Evolutionary conservation across 139 green algal genomes (phyloP).

Genomic region (Closterium sp.): DNA sequence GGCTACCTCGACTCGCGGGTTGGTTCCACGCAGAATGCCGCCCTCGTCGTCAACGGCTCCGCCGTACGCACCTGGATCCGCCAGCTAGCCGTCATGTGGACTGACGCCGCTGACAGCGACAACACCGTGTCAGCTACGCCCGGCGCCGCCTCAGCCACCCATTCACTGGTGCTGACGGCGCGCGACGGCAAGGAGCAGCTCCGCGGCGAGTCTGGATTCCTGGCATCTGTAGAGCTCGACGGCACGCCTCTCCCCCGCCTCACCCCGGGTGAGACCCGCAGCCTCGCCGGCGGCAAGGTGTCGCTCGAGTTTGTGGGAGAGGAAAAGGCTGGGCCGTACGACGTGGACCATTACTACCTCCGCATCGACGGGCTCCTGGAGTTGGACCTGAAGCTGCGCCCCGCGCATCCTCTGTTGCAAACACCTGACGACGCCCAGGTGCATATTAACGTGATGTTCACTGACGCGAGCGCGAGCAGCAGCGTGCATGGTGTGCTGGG

Average conservation of each 20-base stretch:
- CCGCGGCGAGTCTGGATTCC: neutral
- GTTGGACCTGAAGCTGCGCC: neutral
- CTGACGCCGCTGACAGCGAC: no score
- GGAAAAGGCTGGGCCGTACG: neutral
- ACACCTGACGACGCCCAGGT: conserved; percentile 13
- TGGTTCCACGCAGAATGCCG: neutral
- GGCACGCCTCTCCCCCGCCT: neutral
- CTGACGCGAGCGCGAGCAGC: neutral
- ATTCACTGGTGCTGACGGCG: neutral
- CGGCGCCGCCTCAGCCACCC: no score
- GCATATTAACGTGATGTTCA: conserved; percentile 9
- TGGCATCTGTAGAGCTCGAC: neutral
- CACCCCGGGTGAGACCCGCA: neutral
- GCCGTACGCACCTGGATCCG: conserved; percentile 13
- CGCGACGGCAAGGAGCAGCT: neutral
- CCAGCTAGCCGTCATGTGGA: conserved; percentile 17
- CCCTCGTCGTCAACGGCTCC: neutral
- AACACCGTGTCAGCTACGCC: no score
- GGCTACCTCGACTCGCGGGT: conserved; percentile 9
- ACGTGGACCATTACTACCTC: neutral
- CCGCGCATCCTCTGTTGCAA: neutral
- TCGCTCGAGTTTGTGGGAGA: neutral
- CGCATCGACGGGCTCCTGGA: conserved; percentile 1
- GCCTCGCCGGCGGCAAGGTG: neutral
- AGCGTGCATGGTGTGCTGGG: neutral